A percentile compares a stretch with the other conserved stretches of the same genome.
These are phyloP conservation scores for Aspergillus pseudoterreus DNA, from an alignment of 2,329 filamentous ascomycete genomes.

Conservation along the genomic window DNA sequence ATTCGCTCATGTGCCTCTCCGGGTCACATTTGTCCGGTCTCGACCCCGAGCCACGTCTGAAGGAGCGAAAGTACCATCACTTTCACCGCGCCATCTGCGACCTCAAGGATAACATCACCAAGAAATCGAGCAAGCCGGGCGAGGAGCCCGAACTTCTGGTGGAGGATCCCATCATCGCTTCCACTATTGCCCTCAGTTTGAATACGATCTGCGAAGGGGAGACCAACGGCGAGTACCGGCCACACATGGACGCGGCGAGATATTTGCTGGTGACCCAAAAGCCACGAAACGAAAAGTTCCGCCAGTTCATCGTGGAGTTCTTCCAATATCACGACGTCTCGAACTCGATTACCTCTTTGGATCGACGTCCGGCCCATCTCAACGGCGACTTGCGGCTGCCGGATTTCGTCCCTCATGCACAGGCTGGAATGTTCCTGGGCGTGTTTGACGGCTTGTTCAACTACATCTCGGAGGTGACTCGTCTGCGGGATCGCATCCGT, in stretches of 20 bases:
- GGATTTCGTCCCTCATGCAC: constrained; percentile 52
- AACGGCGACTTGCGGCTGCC: constrained; percentile 53
- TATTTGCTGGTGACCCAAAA: constrained; percentile 61
- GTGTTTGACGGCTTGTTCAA: constrained; percentile 78
- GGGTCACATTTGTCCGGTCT: constrained; percentile 66
- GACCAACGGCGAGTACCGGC: constrained; percentile 67
- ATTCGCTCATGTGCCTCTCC: constrained; percentile 79
- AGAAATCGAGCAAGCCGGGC: constrained; percentile 20
- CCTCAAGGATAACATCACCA: constrained; percentile 38
- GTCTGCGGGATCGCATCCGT: constrained; percentile 70
- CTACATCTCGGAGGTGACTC: constrained; percentile 74
- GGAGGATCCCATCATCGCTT: constrained; percentile 59
- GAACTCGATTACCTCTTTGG: constrained; percentile 54
- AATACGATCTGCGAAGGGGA: constrained; percentile 60
- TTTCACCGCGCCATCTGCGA: constrained; percentile 44
- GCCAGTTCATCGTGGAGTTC: constrained; percentile 69
- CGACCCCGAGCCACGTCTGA: constrained; percentile 48
- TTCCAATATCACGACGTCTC: constrained; percentile 76
- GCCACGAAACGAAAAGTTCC: constrained; percentile 65
- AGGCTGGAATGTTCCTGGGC: constrained; percentile 65
- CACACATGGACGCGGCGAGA: constrained; percentile 73
- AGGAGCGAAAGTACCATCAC: constrained; percentile 54
- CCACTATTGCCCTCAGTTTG: constrained; percentile 58
- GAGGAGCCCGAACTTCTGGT: constrained; percentile 38
- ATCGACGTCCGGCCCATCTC: constrained; percentile 51